Evolutionary conservation across 192 early-diverging fungal genomes (phyloP).

Genomic region (Dimargaris xerosporica): DNA sequence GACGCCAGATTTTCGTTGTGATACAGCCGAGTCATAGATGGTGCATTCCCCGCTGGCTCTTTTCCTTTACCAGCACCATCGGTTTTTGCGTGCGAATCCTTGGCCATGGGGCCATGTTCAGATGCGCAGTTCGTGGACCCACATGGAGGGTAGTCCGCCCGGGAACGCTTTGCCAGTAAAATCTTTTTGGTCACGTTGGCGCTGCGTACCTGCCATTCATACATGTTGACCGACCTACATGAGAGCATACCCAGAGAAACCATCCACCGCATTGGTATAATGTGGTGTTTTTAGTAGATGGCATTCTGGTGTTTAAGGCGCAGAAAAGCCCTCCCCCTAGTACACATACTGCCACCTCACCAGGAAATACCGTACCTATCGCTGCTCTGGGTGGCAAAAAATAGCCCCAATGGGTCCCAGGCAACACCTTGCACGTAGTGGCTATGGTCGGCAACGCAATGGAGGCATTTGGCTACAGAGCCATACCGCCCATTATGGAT

Average conservation of each 20-base stretch:
- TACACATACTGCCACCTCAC: no score
- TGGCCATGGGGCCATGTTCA: no score
- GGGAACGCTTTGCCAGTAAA: neutral
- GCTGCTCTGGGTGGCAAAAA: slow-evolving; percentile 80
- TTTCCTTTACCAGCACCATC: slow-evolving; percentile 16
- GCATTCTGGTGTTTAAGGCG: no score
- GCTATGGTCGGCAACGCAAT: slow-evolving; percentile 63
- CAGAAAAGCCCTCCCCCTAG: no score
- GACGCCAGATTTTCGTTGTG: slow-evolving; percentile 80
- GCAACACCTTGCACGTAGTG: slow-evolving; percentile 95
- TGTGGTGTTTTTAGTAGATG: no score
- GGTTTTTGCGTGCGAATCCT: no score
- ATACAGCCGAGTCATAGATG: slow-evolving; percentile 31
- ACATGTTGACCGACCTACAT: slow-evolving; percentile 30
- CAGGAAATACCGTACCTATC: no score
- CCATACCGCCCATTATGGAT: neutral
- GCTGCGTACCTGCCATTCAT: slow-evolving; percentile 20
- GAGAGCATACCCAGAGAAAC: no score
- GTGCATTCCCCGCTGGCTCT: slow-evolving; percentile 7
- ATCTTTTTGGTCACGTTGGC: slow-evolving; percentile 5
- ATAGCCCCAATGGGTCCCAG: slow-evolving; percentile 86
- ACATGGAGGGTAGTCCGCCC: neutral
- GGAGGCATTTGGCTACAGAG: slow-evolving; percentile 54
- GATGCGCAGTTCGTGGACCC: no score
- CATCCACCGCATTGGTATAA: no score